Percentiles rank a stretch among this genome's conserved stretches.
These are phyloP conservation scores for Russula sp. DNA, from an alignment of 768 basidiomycete genomes.

Conservation along the genomic window DNA sequence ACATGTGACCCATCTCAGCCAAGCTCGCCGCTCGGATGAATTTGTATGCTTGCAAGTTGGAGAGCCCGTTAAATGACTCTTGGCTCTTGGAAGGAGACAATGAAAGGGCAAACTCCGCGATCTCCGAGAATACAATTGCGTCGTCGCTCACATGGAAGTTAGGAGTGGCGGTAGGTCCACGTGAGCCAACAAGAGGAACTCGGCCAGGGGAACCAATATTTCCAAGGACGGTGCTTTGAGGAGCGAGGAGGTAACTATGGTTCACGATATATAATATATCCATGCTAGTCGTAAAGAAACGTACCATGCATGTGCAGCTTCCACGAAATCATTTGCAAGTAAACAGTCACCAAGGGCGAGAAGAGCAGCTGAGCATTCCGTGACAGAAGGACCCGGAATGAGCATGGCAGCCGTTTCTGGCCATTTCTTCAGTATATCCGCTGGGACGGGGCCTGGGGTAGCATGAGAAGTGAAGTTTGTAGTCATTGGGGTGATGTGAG, in stretches of 20 bases:
- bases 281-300: conserved; percentile 33
- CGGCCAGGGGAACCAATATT: conserved; percentile 67
- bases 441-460: conserved; percentile 49
- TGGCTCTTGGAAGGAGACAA: conserved; percentile 75
- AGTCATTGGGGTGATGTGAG: conserved; percentile 52
- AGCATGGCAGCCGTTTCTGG: conserved; percentile 83
- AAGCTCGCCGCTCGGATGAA: conserved; percentile 72
- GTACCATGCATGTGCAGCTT: conserved; percentile 92
- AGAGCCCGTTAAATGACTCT: conserved; percentile 76
- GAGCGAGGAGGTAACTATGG: conserved; percentile 79
- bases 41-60: conserved; percentile 85
- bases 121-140: conserved; percentile 80
- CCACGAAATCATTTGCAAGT: conserved; percentile 62
- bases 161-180: conserved; percentile 50
- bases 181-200: conserved; percentile 70
- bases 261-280: neutral
- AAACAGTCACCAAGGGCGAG: conserved; percentile 85
- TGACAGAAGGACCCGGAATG: conserved; percentile 60
- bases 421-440: conserved; percentile 73
- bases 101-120: conserved; percentile 86
- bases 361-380: conserved; percentile 70
- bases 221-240: conserved; percentile 71
- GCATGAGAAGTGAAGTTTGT: conserved; percentile 52
- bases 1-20: conserved; percentile 78
- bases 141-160: conserved; percentile 66